Evolutionary conservation across 2,329 filamentous ascomycete species (phyloP).

Genomic region (Monosporascus sp.): DNA sequence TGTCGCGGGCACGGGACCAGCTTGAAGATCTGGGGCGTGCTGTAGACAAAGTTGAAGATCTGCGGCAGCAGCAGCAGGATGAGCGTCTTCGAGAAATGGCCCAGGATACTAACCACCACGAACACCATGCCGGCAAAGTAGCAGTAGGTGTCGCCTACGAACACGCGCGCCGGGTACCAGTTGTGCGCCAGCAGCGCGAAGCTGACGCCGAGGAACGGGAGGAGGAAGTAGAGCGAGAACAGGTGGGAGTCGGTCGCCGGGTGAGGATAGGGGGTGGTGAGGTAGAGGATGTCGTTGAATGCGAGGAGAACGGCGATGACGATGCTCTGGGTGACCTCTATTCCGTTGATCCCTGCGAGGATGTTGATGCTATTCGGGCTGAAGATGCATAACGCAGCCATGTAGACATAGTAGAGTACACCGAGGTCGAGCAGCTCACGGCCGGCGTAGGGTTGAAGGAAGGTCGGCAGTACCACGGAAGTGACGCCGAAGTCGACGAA

Average conservation of each 20-base stretch:
- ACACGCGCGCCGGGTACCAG: slow-evolving; percentile 92
- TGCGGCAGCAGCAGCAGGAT: slow-evolving; percentile 87
- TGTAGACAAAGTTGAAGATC: slow-evolving; percentile 96
- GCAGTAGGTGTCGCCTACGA: slow-evolving; percentile 98
- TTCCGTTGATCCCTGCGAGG: slow-evolving; percentile 97
- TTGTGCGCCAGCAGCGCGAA: slow-evolving; percentile 84
- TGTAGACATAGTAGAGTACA: slow-evolving; percentile 87
- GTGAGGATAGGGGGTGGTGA: slow-evolving; percentile 78
- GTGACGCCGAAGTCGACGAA: slow-evolving; percentile 98
- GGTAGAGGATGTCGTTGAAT: slow-evolving; percentile 84
- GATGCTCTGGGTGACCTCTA: slow-evolving; percentile 91
- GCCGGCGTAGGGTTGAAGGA: slow-evolving; percentile 78
- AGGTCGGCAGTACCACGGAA: slow-evolving; percentile 84
- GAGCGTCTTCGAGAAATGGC: slow-evolving; percentile 96
- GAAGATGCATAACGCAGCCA: slow-evolving; percentile 95
- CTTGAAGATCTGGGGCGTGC: slow-evolving; percentile 83
- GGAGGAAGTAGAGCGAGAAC: slow-evolving; percentile 89
- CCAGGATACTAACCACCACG: slow-evolving; percentile 91
- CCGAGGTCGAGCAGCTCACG: slow-evolving; percentile 75
- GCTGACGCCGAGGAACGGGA: slow-evolving; percentile 92
- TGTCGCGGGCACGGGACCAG: slow-evolving; percentile 90
- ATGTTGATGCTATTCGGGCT: slow-evolving; percentile 99
- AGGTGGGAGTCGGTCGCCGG: slow-evolving; percentile 93
- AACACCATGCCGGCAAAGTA: slow-evolving; percentile 99
- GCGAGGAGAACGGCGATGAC: slow-evolving; percentile 81